phyloP scores from a whole-genome alignment of 192 early-diverging fungal species.

The Mortierella claussenii region DNA sequence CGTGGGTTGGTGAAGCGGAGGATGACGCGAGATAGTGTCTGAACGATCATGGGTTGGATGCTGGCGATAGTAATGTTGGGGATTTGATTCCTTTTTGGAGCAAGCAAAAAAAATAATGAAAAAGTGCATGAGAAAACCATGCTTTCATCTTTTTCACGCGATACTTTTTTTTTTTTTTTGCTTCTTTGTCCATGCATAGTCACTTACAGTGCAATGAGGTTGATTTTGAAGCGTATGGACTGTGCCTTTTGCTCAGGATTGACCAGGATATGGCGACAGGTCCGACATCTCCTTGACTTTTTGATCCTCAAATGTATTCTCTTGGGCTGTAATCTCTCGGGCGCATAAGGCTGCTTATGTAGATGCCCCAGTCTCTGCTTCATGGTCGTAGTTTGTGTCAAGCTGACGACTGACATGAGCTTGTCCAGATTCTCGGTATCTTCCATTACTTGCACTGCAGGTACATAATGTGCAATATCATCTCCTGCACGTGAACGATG shows the following conservation, averaged over 20 bases:
- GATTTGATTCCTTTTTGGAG: slow-evolving; percentile 69
- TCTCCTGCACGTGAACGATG: slow-evolving; percentile 53
- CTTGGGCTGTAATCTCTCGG: slow-evolving; percentile 77
- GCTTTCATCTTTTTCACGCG: too few relatives aligned
- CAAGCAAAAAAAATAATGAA: slow-evolving; percentile 7
- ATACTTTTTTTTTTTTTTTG: too few relatives aligned
- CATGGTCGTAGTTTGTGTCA: slow-evolving; percentile 64
- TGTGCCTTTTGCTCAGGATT: slow-evolving; percentile 95
- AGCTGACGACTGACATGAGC: slow-evolving; percentile 33
- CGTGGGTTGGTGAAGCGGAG: slow-evolving; percentile 86
- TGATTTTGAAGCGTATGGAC: slow-evolving; percentile 88
- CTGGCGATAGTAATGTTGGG: slow-evolving; percentile 79
- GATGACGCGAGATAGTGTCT: slow-evolving; percentile 59
- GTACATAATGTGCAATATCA: slow-evolving; percentile 58
- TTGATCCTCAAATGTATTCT: slow-evolving; percentile 90
- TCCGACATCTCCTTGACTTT: slow-evolving; percentile 84
- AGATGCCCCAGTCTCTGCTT: slow-evolving; percentile 70
- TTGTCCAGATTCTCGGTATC: slow-evolving; percentile 58
- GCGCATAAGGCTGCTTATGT: slow-evolving; percentile 69
- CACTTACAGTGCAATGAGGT: slow-evolving; percentile 83
- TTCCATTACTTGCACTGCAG: slow-evolving; percentile 56
- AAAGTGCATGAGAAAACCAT: neutral
- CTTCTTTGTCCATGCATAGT: neutral
- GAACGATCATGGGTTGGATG: slow-evolving; percentile 54
- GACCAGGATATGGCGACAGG: slow-evolving; percentile 89